A percentile compares a stretch with the other conserved stretches of the same genome.
phyloP scores from a whole-genome alignment of 441 rosid species.

The Erodium moschatum region DNA sequence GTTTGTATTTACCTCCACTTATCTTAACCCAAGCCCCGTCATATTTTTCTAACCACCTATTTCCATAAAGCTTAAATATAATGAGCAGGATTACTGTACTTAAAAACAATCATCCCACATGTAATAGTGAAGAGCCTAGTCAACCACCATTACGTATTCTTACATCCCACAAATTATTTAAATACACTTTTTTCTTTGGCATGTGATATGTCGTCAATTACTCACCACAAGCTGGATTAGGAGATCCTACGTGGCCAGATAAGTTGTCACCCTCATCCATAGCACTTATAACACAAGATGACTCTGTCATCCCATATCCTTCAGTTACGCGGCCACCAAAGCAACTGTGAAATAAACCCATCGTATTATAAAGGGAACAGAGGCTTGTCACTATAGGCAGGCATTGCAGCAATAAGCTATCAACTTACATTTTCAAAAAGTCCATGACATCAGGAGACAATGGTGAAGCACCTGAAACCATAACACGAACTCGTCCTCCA shows the following conservation, averaged over 20 bases:
- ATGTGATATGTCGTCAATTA: conserved; percentile 7
- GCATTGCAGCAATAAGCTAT: conserved; percentile 17
- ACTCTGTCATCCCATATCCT: conserved; percentile 99
- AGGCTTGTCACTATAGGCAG: conserved; percentile 16
- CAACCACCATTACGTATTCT: neutral
- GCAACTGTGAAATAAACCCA: conserved; percentile 47
- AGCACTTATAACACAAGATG: conserved; percentile 64
- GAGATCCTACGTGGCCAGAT: conserved; percentile 92
- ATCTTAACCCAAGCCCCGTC: neutral
- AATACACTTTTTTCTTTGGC: neutral
- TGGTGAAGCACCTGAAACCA: conserved; percentile 92
- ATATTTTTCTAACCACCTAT: neutral
- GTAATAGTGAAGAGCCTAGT: neutral
- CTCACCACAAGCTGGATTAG: conserved; percentile 92
- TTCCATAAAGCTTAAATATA: neutral
- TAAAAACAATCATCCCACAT: neutral
- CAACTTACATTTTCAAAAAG: conserved; percentile 75
- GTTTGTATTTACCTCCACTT: neutral
- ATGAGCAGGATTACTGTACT: neutral
- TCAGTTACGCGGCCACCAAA: conserved; percentile 67
- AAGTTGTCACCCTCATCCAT: conserved; percentile 72
- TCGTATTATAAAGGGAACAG: conserved; percentile 13
- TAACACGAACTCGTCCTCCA: conserved; percentile 85
- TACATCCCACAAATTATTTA: neutral
- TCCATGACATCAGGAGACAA: conserved; percentile 95